phyloP scores from a whole-genome alignment of 2,329 filamentous ascomycete genomes.

The Elsinoe ampelina region DNA sequence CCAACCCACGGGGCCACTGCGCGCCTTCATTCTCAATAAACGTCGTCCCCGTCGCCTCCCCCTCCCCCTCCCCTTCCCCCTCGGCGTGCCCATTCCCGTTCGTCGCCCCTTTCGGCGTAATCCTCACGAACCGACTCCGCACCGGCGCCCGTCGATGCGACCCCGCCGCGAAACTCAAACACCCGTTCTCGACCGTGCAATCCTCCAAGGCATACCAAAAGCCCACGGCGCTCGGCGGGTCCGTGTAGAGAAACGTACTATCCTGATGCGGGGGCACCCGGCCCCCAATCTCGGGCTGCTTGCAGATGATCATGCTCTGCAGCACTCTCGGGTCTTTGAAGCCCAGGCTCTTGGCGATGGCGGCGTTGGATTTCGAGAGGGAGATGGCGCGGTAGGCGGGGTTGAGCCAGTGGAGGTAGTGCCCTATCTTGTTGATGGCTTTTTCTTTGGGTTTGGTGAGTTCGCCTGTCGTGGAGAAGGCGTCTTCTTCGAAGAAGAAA shows the following conservation, averaged over 20 bases:
- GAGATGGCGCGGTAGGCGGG: slow-evolving; percentile 42
- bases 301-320: slow-evolving; percentile 98
- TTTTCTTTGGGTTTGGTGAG: slow-evolving; percentile 70
- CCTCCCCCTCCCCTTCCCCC: slow-evolving; percentile 21
- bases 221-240: slow-evolving; percentile 79
- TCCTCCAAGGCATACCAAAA: slow-evolving; percentile 98
- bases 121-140: slow-evolving; percentile 64
- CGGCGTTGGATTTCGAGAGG: slow-evolving; percentile 46
- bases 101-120: slow-evolving; percentile 22
- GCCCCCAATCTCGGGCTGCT: slow-evolving; percentile 91
- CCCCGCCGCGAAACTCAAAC: slow-evolving; percentile 74
- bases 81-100: slow-evolving; percentile 24
- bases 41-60: slow-evolving; percentile 46
- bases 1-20: slow-evolving; percentile 37
- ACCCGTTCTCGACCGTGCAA: slow-evolving; percentile 76
- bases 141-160: slow-evolving; percentile 69
- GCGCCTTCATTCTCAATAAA: slow-evolving; percentile 56
- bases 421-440: slow-evolving; percentile 65
- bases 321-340: slow-evolving; percentile 69
- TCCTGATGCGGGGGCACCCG: slow-evolving; percentile 89
- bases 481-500: slow-evolving; percentile 97
- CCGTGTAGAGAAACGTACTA: slow-evolving; percentile 82
- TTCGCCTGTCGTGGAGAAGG: slow-evolving; percentile 56
- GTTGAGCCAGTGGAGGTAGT: slow-evolving; percentile 40
- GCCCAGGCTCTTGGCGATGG: slow-evolving; percentile 60